Evolutionary conservation across 2,329 filamentous ascomycete species (phyloP), one percentile per base, ranked within the genome.

Genomic region (Cordyceps farinosa): DNA sequence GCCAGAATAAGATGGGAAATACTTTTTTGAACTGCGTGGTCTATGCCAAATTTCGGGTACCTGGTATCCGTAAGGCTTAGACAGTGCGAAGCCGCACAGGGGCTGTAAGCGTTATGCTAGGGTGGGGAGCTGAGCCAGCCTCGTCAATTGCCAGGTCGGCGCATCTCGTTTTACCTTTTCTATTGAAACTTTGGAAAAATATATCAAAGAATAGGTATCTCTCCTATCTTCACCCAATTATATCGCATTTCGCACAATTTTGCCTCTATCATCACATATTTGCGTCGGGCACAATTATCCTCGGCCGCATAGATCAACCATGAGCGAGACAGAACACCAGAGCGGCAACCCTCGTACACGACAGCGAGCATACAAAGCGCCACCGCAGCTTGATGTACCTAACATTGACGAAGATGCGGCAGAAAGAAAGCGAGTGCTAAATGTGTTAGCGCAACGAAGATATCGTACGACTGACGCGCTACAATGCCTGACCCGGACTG

Each of bases 391-490:
- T 7, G 72, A 73, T 1, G 75, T 83, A 7, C 81, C 82, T 5
- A 69, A 81, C 55, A 80, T 82, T 22, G 78, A 81, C 5, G 74
- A 83, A 29, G 77, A 85, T 71, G 79, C 82, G 1, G 73, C 77
- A 3, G 82, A 85, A 70, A 75, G 83, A 29, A 85, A 84, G 69
- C 75, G 82, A 11, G 75, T 84, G 1, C 66, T 85, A 29, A 84
- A 84, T 61, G 79, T 85, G 10, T 70, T 85, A 42, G 82, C 83
- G 1, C 82, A 85, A 65, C 76, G 83, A 52, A 75, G 82, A 73
- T 85, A 85, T 62, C 74, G 81, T 82, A 67, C 69, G 70, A 32
- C 6, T 29, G 2, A 1, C 7, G 5, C 17, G 10, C n/a, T 30
- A 22, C 64, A 22, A 17, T 22, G 3, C 4, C 40, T 15, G 27